Base-by-base conservation (phyloP, 2,329 filamentous ascomycete species). In the Ascocoryne sarcoides region DNA sequence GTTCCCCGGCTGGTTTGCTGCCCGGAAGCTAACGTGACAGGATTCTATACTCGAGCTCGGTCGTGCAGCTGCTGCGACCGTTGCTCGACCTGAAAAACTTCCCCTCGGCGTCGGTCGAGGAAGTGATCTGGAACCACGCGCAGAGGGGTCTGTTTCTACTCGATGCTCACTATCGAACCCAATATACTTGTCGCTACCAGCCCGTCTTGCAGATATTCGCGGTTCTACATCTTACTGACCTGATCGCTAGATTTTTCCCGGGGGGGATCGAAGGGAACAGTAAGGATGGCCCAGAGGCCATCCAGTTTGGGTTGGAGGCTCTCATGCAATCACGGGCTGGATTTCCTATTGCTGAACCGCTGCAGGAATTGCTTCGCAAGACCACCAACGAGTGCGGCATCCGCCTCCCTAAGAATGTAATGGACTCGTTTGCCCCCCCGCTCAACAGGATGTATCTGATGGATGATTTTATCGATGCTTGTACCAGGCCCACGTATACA, bases 171-270 rank as follows among this genome's bases (percentile, higher is more conserved):
- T 62, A 60, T 46, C 43, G 45, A 8, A 42, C 41, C 4, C 46
- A 51, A 9, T 61, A 57, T 39, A 51, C 50, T 1, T 56, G 52
- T 38, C 51, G 51, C 16, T 60, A 60, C 39, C 58, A 61, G 31
- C 52, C 56, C 2, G 54, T 57, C 1, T 40, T 60, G 12, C 60
- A 62, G 37, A 56, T 60, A 44, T 60, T 61, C 44, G 46, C 51
- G 16, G 14, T 57, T 20, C 47, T 62, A 3, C 56, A 61, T 32
- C 39, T 62, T 16, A 51, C 49, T 9, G 58, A 61, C 36, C 36
- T 53, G 5, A 36, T 60, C 18, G 43, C 52, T n/a, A 53, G 56
- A 16, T 58, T 53, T 36, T 60, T 53, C 16, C 54, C 58, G 9
- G 45, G 43, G n/a, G 48, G 42, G 7, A 30, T 47, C 9, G 48